These are phyloP conservation scores for Leptodermis oblonga DNA, from an alignment of 257 asterid species.

Conservation along the genomic window DNA sequence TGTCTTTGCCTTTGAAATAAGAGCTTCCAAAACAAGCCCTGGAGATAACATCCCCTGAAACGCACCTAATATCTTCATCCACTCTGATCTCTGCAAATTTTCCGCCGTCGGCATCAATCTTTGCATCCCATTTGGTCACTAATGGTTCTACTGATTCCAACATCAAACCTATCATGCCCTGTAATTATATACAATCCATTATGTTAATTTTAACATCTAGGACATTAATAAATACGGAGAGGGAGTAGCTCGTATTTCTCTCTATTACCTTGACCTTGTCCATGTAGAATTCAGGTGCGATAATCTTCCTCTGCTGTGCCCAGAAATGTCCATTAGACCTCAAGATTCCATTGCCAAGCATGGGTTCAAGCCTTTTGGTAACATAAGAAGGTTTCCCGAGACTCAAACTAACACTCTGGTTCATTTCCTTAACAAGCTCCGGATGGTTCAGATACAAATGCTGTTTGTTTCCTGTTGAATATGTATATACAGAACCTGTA, in stretches of 20 bases:
- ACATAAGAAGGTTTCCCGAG: slow-evolving; percentile 79
- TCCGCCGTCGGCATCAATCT: slow-evolving; percentile 36
- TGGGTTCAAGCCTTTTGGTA: slow-evolving; percentile 78
- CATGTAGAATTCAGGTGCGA: slow-evolving; percentile 77
- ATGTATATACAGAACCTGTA: slow-evolving; percentile 62
- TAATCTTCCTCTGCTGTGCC: slow-evolving; percentile 77
- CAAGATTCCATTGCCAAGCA: slow-evolving; percentile 85
- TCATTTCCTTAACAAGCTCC: slow-evolving; percentile 74
- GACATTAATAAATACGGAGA: too few relatives aligned
- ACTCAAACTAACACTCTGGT: slow-evolving; percentile 36
- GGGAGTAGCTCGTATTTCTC: too few relatives aligned
- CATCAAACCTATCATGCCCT: slow-evolving; percentile 80
- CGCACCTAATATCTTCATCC: slow-evolving; percentile 60
- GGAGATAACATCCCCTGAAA: slow-evolving; percentile 83
- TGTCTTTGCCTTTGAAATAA: slow-evolving; percentile 55
- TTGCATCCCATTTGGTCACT: slow-evolving; percentile 50
- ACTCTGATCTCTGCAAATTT: slow-evolving; percentile 49
- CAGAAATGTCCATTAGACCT: slow-evolving; percentile 77
- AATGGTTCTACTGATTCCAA: slow-evolving; percentile 52
- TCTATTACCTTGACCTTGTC: slow-evolving; percentile 74
- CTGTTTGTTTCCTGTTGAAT: slow-evolving; percentile 69
- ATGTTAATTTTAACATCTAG: too few relatives aligned
- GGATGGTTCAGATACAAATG: slow-evolving; percentile 75
- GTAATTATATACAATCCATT: too few relatives aligned
- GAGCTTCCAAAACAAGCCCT: slow-evolving; percentile 87